Percentiles rank a stretch among this genome's conserved stretches.
Conservation (phyloP, 2,329 filamentous ascomycete genomes). For the Ceratocystis huliohia region DNA sequence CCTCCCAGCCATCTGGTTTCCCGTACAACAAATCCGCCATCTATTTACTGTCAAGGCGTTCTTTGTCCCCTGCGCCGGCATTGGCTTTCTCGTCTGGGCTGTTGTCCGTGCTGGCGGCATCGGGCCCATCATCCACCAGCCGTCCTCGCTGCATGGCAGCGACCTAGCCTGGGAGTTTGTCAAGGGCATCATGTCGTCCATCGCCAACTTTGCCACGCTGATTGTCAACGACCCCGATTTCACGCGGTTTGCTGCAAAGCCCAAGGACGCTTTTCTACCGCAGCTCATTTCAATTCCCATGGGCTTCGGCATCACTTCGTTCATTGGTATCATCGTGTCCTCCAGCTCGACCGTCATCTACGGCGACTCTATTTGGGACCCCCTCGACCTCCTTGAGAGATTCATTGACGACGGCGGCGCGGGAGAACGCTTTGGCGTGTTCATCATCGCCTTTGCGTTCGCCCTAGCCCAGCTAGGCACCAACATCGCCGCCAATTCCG, state of each 20-base stretch:
- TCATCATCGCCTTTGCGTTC: conserved; percentile 58
- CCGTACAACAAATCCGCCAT: conserved; percentile 77
- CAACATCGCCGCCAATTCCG: conserved; percentile 77
- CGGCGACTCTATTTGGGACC: conserved; percentile 57
- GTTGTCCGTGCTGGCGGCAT: conserved; percentile 69
- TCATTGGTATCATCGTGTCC: conserved; percentile 70
- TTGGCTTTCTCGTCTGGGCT: conserved; percentile 81
- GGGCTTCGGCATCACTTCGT: conserved; percentile 65
- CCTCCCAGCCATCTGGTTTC: conserved; percentile 77
- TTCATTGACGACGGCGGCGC: conserved; percentile 59
- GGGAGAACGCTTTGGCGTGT: conserved; percentile 60
- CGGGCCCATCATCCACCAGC: conserved; percentile 67
- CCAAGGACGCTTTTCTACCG: conserved; percentile 64
- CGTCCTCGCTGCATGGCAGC: conserved; percentile 49
- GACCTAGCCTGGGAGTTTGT: conserved; percentile 70
- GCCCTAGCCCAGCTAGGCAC: conserved; percentile 72
- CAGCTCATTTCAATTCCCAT: conserved; percentile 63
- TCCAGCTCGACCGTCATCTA: conserved; percentile 60
- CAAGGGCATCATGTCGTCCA: conserved; percentile 74
- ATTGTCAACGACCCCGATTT: conserved; percentile 79
- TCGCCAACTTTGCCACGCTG: conserved; percentile 81
- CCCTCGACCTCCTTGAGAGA: conserved; percentile 50
- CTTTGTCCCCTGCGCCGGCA: conserved; percentile 68
- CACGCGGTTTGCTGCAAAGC: conserved; percentile 66
- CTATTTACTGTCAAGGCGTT: conserved; percentile 83